These are phyloP conservation scores for Kazachstania sp. DNA, from an alignment of 1,139 yeast genomes.

Conservation along the genomic window DNA sequence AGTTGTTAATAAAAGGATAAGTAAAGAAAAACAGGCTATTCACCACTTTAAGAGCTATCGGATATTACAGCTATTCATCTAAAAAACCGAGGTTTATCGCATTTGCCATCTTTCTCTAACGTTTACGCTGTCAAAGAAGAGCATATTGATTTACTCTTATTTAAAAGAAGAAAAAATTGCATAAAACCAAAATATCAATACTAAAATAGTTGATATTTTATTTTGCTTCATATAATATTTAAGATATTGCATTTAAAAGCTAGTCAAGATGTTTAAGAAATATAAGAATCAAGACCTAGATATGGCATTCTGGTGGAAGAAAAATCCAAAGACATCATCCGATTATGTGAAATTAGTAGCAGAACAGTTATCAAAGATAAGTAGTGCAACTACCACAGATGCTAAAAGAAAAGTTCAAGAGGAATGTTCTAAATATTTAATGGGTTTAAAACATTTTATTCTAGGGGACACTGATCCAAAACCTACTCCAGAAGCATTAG, in stretches of 20 bases:
- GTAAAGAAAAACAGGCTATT: no score
- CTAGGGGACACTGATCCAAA: conserved; percentile 63
- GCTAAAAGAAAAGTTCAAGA: conserved; percentile 63
- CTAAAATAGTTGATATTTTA: no score
- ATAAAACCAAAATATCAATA: no score
- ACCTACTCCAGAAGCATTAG: conserved; percentile 71
- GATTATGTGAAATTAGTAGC: conserved; percentile 70
- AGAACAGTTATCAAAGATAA: conserved; percentile 54
- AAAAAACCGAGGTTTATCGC: neutral
- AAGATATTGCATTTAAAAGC: neutral
- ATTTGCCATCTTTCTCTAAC: neutral
- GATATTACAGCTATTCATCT: neutral
- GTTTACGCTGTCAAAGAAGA: neutral
- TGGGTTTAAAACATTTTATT: conserved; percentile 58
- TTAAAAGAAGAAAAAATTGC: no score
- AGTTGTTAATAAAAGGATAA: no score
- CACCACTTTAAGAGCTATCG: neutral
- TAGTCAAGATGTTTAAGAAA: conserved; percentile 24
- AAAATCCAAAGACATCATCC: conserved; percentile 86
- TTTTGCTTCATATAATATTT: no score
- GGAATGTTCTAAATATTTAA: conserved; percentile 61
- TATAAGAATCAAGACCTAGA: conserved; percentile 27
- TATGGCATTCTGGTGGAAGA: conserved; percentile 85
- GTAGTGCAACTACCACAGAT: conserved; percentile 24
- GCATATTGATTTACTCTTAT: no score